phyloP scores from a whole-genome alignment of 495 filamentous ascomycete species.

The Penicillium paxilli region DNA sequence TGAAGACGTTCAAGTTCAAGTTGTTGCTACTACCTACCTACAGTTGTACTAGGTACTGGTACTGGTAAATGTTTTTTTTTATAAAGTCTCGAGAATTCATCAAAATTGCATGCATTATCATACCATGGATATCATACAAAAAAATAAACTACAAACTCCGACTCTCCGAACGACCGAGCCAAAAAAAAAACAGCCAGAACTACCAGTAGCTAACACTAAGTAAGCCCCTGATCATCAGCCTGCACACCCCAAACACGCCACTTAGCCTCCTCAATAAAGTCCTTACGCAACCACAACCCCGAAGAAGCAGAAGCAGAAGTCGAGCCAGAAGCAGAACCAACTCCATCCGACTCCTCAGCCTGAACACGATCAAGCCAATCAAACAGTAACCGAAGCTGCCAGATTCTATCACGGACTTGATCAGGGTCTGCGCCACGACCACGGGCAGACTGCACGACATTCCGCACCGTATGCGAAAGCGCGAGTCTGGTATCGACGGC shows the following conservation, averaged over 20 bases:
- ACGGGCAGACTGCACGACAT: conserved; percentile 46
- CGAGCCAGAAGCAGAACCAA: too few relatives aligned
- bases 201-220: conserved; percentile 24
- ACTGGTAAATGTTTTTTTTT: too few relatives aligned
- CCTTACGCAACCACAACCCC: conserved; percentile 42
- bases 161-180: too few relatives aligned
- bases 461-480: conserved; percentile 62
- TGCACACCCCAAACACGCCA: conserved; percentile 57
- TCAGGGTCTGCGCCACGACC: conserved; percentile 39
- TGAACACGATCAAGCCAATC: conserved; percentile 67
- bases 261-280: conserved; percentile 44
- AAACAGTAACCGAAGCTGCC: conserved; percentile 77
- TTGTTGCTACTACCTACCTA: too few relatives aligned
- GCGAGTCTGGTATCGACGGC: conserved; percentile 78
- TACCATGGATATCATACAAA: conserved; percentile 20
- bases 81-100: too few relatives aligned
- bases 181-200: neutral
- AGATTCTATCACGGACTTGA: conserved; percentile 60
- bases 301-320: conserved; percentile 6
- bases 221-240: conserved; percentile 61
- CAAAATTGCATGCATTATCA: conserved; percentile 15
- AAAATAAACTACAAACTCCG: too few relatives aligned
- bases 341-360: conserved; percentile 33
- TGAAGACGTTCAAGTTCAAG: too few relatives aligned
- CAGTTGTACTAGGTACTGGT: too few relatives aligned